These are phyloP conservation scores for Durotheca rogersii DNA, from an alignment of 495 filamentous ascomycete genomes.

Conservation along the genomic window DNA sequence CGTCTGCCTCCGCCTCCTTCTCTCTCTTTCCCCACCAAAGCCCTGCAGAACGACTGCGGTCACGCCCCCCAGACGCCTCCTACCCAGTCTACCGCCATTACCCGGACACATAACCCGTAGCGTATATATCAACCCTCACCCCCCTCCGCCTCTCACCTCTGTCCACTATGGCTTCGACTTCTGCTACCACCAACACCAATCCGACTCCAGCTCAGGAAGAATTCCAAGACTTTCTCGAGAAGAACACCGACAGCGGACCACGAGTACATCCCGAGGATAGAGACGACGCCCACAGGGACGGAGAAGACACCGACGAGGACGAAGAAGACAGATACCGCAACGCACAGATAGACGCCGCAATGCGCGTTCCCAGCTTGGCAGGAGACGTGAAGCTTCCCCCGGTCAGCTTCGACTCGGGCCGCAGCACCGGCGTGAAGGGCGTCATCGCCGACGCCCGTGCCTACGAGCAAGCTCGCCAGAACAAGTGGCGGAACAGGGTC, in stretches of 20 bases:
- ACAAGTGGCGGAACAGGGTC: slow-evolving; percentile 55
- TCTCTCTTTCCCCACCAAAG: slow-evolving; percentile 33
- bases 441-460: slow-evolving; percentile 94
- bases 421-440: slow-evolving; percentile 88
- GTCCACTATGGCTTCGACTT: slow-evolving; percentile 53
- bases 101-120: slow-evolving; percentile 1
- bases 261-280: slow-evolving; percentile 57
- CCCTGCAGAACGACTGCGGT: slow-evolving; percentile 16
- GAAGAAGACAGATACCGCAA: slow-evolving; percentile 60
- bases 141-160: slow-evolving; percentile 21
- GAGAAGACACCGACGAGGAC: slow-evolving; percentile 47
- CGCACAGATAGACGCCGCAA: slow-evolving; percentile 59
- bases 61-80: slow-evolving; percentile 24
- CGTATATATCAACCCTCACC: slow-evolving; percentile 29
- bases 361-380: slow-evolving; percentile 56
- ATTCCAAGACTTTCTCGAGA: slow-evolving; percentile 71
- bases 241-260: slow-evolving; percentile 47
- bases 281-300: slow-evolving; percentile 51
- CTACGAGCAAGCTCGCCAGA: slow-evolving; percentile 79
- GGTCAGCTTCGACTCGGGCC: slow-evolving; percentile 69
- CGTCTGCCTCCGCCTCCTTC: slow-evolving; percentile 11
- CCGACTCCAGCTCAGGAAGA: slow-evolving; percentile 75
- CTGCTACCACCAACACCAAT: slow-evolving; percentile 32
- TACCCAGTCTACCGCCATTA: slow-evolving; percentile 9
- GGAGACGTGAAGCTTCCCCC: slow-evolving; percentile 60